A percentile compares a stretch with the other conserved stretches of the same genome.
phyloP scores from a whole-genome alignment of 345 rosid genomes.

The Eucalyptus dawsonii region DNA sequence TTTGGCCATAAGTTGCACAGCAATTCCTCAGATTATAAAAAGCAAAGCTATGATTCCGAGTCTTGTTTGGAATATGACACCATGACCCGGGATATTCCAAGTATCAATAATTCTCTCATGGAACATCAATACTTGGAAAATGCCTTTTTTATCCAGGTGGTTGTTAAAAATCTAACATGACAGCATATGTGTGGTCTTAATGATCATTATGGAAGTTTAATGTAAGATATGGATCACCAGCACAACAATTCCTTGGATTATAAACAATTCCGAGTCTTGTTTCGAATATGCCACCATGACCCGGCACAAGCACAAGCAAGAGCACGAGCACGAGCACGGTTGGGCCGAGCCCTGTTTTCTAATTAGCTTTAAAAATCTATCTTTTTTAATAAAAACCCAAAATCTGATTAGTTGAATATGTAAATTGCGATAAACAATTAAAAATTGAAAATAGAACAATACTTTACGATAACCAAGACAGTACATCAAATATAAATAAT shows the following conservation, averaged over 20 bases:
- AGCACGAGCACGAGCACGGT: not conserved
- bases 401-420: not conserved
- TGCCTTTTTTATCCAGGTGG: too few species aligned
- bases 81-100: too few species aligned
- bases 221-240: not conserved
- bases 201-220: too few species aligned
- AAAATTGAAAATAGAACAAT: not conserved
- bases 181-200: too few species aligned
- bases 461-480: not conserved
- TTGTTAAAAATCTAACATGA: too few species aligned
- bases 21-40: too few species aligned
- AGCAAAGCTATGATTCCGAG: too few species aligned
- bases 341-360: not conserved
- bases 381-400: not conserved
- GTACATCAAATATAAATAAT: not conserved
- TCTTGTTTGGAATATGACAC: too few species aligned
- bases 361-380: not conserved
- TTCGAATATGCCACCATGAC: not conserved
- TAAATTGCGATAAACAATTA: not conserved
- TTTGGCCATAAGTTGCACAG: too few species aligned
- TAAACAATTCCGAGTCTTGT: not conserved
- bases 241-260: not conserved
- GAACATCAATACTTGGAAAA: not conserved
- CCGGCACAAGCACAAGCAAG: not conserved
- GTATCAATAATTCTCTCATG: not conserved